These are phyloP conservation scores for Capsicum baccatum DNA, from an alignment of 257 asterid genomes.

Conservation along the genomic window DNA sequence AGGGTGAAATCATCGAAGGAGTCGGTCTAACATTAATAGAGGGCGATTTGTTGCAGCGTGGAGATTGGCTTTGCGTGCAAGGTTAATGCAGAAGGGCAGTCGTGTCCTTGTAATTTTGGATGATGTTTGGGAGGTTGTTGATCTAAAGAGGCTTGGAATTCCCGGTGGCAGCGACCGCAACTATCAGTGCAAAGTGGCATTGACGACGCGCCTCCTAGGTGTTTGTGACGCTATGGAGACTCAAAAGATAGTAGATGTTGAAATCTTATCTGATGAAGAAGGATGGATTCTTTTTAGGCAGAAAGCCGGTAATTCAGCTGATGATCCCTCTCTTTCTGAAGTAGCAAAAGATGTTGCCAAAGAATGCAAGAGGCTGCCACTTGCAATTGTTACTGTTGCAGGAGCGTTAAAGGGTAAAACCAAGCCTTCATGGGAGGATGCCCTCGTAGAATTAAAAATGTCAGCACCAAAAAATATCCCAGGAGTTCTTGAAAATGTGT, in stretches of 20 bases:
- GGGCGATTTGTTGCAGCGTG: background rate
- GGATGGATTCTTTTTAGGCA: constrained; percentile 23
- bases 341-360: constrained; percentile 11
- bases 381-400: constrained; percentile 27
- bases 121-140: constrained; percentile 18
- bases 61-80: background rate
- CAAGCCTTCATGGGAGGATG: constrained; percentile 9
- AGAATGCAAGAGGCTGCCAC: constrained; percentile 34
- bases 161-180: background rate
- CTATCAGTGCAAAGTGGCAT: background rate
- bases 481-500: background rate
- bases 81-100: background rate
- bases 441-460: background rate
- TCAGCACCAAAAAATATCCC: constrained; percentile 16
- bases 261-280: background rate
- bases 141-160: constrained; percentile 26
- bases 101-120: constrained; percentile 27
- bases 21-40: constrained; percentile 10
- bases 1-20: background rate
- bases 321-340: background rate
- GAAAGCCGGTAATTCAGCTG: background rate
- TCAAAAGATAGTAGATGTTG: background rate
- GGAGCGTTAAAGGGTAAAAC: background rate
- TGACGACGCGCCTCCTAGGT: background rate
- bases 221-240: constrained; percentile 25